Conservation (phyloP, 176 grass and related monocot genomes). For the Luzula sylvatica region DNA sequence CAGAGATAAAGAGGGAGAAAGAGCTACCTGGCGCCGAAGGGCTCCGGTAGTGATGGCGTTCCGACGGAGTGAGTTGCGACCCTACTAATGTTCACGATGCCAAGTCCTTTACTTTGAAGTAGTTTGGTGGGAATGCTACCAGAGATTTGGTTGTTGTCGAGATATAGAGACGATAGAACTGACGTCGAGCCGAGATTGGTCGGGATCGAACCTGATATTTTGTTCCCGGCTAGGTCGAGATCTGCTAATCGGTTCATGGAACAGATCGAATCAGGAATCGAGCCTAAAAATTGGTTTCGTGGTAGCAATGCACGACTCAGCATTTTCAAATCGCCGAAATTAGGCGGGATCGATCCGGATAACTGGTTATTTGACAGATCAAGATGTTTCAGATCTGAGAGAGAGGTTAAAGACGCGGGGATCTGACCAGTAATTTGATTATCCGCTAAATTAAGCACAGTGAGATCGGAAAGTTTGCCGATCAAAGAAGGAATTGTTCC, state of each 20-base stretch:
- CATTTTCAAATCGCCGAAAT: slow-evolving; percentile 49
- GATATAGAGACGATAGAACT: slow-evolving; percentile 60
- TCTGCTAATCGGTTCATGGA: slow-evolving; percentile 55
- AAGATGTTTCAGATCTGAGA: slow-evolving; percentile 60
- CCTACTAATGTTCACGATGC: slow-evolving; percentile 84
- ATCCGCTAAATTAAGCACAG: slow-evolving; percentile 86
- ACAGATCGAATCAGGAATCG: slow-evolving; percentile 45
- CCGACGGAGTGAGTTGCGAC: no score
- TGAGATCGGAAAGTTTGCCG: slow-evolving; percentile 52
- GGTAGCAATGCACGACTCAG: slow-evolving; percentile 75
- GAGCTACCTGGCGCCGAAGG: no score
- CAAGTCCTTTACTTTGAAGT: slow-evolving; percentile 44
- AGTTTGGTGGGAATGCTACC: slow-evolving; percentile 42
- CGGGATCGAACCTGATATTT: slow-evolving; percentile 44
- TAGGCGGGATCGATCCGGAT: slow-evolving; percentile 35
- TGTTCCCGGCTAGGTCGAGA: slow-evolving; percentile 81
- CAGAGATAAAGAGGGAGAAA: neutral
- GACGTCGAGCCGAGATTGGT: slow-evolving; percentile 23
- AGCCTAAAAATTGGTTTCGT: slow-evolving; percentile 56
- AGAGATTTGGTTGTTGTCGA: slow-evolving; percentile 52
- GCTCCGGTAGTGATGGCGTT: no score
- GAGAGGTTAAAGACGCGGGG: slow-evolving; percentile 32
- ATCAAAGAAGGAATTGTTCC: slow-evolving; percentile 46
- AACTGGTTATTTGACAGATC: slow-evolving; percentile 79
- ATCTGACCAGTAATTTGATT: slow-evolving; percentile 53